A percentile compares a stretch with the other conserved stretches of the same genome.
phyloP scores from a whole-genome alignment of 1,284 basidiomycete genomes.

The Farysia itapuensis region DNA sequence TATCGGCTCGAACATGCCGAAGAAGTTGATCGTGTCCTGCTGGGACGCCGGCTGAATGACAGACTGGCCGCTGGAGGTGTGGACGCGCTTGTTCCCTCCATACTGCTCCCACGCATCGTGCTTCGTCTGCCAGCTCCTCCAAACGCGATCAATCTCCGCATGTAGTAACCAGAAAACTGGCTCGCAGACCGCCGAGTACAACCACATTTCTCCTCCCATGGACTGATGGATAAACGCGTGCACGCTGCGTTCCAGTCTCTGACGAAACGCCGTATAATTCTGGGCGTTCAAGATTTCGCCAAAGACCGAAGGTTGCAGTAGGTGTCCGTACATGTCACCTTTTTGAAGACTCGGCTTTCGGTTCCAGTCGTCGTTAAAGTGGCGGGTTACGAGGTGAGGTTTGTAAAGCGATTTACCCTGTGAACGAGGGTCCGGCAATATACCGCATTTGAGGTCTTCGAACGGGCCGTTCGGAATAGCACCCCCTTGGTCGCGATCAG shows the following conservation, averaged over 20 bases:
- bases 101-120: constrained; percentile 7
- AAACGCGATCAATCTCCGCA: constrained; percentile 16
- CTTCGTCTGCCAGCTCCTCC: constrained; percentile 10
- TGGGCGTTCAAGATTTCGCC: not conserved
- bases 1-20: constrained; percentile 18
- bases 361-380: constrained; percentile 24
- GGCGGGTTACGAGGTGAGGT: constrained; percentile 18
- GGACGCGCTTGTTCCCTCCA: constrained; percentile 3
- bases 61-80: not conserved
- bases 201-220: constrained; percentile 21
- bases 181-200: constrained; percentile 16
- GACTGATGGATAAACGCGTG: constrained; percentile 17
- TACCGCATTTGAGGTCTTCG: not conserved
- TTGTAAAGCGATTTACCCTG: constrained; percentile 12
- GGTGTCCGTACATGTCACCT: constrained; percentile 28
- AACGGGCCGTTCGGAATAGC: constrained; percentile 24
- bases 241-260: constrained; percentile 4
- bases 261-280: constrained; percentile 5
- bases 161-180: constrained; percentile 30
- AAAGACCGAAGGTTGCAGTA: constrained; percentile 4
- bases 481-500: constrained; percentile 6
- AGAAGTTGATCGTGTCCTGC: constrained; percentile 21
- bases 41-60: not conserved
- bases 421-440: constrained; percentile 14
- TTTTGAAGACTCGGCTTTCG: constrained; percentile 1